Evolutionary conservation across 1,284 basidiomycete genomes (phyloP).

Genomic region (Agroathelia rolfsii): DNA sequence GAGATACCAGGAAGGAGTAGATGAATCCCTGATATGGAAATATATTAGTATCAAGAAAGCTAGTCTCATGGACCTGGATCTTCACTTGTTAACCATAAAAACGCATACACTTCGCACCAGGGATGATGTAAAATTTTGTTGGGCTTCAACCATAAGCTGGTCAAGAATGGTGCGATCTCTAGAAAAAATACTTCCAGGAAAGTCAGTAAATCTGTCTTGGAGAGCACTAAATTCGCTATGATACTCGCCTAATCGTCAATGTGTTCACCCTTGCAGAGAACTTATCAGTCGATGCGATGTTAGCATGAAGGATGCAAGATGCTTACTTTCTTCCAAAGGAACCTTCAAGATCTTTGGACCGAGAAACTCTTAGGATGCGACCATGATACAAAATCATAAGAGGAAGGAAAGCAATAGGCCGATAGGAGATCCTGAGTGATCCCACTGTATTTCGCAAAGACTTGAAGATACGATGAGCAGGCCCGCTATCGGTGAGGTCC

Average conservation of each 20-base stretch:
- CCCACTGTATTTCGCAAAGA: no score
- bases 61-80: conserved; percentile 4
- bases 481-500: conserved; percentile 29
- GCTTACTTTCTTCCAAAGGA: conserved; percentile 31
- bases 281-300: no score
- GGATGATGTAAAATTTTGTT: conserved; percentile 37
- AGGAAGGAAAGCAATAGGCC: no score
- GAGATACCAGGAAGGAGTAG: conserved; percentile 49
- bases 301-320: no score
- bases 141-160: conserved; percentile 45
- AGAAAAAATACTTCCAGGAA: no score
- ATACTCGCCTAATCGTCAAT: no score
- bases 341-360: conserved; percentile 23
- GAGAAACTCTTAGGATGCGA: conserved; percentile 35
- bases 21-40: conserved; percentile 15
- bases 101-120: conserved; percentile 46
- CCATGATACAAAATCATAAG: conserved; percentile 44
- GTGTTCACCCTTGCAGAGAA: no score
- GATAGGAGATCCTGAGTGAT: no score
- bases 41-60: background rate
- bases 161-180: conserved; percentile 37
- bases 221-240: no score
- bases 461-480: conserved; percentile 34
- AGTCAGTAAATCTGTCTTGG: no score
- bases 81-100: conserved; percentile 40